A percentile compares a stretch with the other conserved stretches of the same genome.
Evolutionary conservation across 148 eudicot species (phyloP).

Genomic region (Cornus controversa): DNA sequence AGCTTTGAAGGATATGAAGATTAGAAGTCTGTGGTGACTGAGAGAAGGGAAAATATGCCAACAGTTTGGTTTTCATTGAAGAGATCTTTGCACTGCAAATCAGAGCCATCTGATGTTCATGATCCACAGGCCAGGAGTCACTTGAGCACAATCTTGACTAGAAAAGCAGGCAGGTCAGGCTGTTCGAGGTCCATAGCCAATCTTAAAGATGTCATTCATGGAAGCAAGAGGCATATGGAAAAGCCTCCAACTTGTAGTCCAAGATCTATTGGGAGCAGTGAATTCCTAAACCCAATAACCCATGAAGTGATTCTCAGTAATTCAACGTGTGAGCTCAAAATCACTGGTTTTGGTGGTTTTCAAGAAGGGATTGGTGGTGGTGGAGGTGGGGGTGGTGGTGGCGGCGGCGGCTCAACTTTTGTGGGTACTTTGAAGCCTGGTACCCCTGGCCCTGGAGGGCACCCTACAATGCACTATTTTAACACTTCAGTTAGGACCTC

Average conservation of each 20-base stretch:
- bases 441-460: slow-evolving; percentile 92
- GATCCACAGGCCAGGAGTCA: slow-evolving; percentile 62
- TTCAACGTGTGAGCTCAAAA: slow-evolving; percentile 83
- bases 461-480: slow-evolving; percentile 71
- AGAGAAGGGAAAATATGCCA: slow-evolving; percentile 43
- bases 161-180: slow-evolving; percentile 69
- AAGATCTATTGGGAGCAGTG: slow-evolving; percentile 93
- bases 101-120: slow-evolving; percentile 83
- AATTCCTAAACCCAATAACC: slow-evolving; percentile 86
- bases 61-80: slow-evolving; percentile 87
- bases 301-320: slow-evolving; percentile 87
- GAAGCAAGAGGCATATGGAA: slow-evolving; percentile 84
- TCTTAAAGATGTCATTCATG: slow-evolving; percentile 90
- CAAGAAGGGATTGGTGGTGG: slow-evolving; percentile 28
- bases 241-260: slow-evolving; percentile 85
- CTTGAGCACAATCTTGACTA: slow-evolving; percentile 56
- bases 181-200: slow-evolving; percentile 97
- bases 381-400: slow-evolving; percentile 13
- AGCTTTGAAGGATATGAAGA: slow-evolving; percentile 2
- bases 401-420: slow-evolving; percentile 43
- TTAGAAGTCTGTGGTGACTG: not conserved
- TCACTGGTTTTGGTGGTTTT: slow-evolving; percentile 60
- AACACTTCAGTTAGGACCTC: slow-evolving; percentile 34
- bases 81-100: slow-evolving; percentile 83
- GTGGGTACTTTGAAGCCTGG: slow-evolving; percentile 89